Percentiles rank a stretch among this genome's conserved stretches.
Conservation (phyloP, 2,329 filamentous ascomycete species). For the Thielaviopsis cerberus region DNA sequence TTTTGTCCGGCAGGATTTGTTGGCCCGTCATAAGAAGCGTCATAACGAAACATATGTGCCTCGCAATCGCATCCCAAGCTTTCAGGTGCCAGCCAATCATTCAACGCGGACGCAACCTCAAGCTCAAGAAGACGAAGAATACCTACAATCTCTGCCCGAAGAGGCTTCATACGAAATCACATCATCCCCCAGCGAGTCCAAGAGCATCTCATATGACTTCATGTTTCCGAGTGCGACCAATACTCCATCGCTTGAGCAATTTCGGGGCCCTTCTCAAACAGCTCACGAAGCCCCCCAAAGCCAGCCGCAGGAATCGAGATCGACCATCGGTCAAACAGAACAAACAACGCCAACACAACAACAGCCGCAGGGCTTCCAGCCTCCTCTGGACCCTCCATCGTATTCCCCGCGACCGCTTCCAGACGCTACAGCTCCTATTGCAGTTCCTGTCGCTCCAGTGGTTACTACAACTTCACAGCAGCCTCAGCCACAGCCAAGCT, state of each 20-base stretch:
- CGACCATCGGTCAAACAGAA: background rate
- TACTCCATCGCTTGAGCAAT: background rate
- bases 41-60: constrained; percentile 38
- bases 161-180: background rate
- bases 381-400: background rate
- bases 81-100: background rate
- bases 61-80: constrained; percentile 26
- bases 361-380: background rate
- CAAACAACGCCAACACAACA: background rate
- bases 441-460: background rate
- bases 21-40: constrained; percentile 48
- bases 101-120: no score
- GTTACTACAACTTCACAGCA: background rate
- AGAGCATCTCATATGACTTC: background rate
- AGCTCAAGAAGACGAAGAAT: background rate
- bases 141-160: background rate
- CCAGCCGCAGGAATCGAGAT: background rate
- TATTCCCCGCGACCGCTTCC: background rate
- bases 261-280: background rate
- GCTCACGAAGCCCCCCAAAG: background rate
- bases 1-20: constrained; percentile 63
- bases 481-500: background rate
- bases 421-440: background rate
- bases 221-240: background rate
- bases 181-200: background rate